Conservation (phyloP, 345 rosid species). For the Eucalyptus polybractea region DNA sequence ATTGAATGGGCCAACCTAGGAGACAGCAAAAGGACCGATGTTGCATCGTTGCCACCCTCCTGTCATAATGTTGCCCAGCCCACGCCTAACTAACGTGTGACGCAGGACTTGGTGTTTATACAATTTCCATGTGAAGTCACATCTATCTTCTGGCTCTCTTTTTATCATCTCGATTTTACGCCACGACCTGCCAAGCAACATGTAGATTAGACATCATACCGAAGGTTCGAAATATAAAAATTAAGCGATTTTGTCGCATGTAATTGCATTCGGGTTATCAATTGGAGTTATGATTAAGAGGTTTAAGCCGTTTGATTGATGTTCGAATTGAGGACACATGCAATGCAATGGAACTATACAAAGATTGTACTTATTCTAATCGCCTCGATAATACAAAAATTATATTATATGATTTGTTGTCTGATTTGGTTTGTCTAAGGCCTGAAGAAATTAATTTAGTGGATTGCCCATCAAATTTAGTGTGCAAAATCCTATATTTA, state of each 20-base stretch:
- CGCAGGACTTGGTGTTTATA: no score
- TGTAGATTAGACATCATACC: neutral
- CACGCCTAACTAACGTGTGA: neutral
- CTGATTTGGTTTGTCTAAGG: neutral
- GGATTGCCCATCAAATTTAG: neutral
- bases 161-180: neutral
- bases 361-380: neutral
- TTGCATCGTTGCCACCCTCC: neutral
- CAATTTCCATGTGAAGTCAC: neutral
- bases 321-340: neutral
- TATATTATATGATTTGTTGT: neutral
- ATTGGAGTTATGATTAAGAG: neutral
- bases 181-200: neutral
- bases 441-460: neutral
- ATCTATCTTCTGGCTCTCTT: neutral
- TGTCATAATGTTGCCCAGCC: neutral
- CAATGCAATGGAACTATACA: neutral
- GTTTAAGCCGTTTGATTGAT: neutral
- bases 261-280: neutral
- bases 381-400: rapidly evolving
- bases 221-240: neutral
- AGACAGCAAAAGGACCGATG: neutral
- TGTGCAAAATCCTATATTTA: neutral
- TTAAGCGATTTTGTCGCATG: neutral
- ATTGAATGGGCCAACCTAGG: neutral